A percentile compares a stretch with the other conserved stretches of the same genome.
Conservation (phyloP, 805 yeast genomes). For the Zygosaccharomyces lentus region DNA sequence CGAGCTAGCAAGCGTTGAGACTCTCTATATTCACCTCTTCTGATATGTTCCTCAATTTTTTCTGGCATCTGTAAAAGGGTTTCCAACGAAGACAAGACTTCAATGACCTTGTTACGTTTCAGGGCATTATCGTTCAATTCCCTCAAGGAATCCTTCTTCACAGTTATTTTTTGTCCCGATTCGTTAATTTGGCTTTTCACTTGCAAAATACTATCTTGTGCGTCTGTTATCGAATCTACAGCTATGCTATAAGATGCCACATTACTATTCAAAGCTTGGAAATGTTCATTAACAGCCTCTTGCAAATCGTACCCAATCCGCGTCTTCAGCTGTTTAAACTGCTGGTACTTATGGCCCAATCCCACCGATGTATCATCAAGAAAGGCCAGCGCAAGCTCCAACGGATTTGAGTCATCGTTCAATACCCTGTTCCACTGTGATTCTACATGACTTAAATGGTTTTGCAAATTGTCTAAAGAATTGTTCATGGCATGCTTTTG, state of each 20-base stretch:
- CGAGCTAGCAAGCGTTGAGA: constrained; percentile 54
- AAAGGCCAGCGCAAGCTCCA: constrained; percentile 78
- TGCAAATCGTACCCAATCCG: constrained; percentile 56
- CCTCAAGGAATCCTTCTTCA: constrained; percentile 51
- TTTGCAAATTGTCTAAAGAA: constrained; percentile 29
- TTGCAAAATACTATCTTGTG: constrained; percentile 53
- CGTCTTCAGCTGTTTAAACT: constrained; percentile 58
- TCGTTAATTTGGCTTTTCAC: constrained; percentile 47
- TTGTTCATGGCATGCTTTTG: constrained; percentile 30
- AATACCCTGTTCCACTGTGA: constrained; percentile 49
- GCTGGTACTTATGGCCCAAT: constrained; percentile 64
- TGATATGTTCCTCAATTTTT: constrained; percentile 59
- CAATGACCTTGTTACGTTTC: constrained; percentile 63
- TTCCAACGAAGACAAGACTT: constrained; percentile 63
- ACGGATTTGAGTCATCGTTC: constrained; percentile 62
- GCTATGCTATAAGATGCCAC: constrained; percentile 80
- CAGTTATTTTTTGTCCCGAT: constrained; percentile 48
- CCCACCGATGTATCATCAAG: constrained; percentile 91
- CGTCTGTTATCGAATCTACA: constrained; percentile 55
- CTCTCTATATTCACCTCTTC: constrained; percentile 62
- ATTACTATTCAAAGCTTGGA: constrained; percentile 78
- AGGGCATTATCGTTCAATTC: constrained; percentile 63
- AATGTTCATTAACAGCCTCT: constrained; percentile 71
- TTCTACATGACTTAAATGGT: constrained; percentile 33
- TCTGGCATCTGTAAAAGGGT: constrained; percentile 55